Evolutionary conservation across 1,284 basidiomycete genomes (phyloP).

Genomic region (Entoloma clypeatum): DNA sequence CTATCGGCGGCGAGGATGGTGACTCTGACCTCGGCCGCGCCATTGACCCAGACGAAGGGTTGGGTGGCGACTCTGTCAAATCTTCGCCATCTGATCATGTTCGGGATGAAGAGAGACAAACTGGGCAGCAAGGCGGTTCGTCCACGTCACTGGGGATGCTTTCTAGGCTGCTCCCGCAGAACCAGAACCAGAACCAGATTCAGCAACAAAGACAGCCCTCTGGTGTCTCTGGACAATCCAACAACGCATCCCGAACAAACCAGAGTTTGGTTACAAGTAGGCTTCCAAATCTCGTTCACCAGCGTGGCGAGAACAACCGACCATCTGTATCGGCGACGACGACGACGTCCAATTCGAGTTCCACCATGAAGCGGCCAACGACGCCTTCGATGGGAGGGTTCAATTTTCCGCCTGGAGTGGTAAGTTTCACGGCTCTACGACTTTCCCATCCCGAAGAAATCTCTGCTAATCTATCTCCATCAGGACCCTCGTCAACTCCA

Average conservation of each 20-base stretch:
- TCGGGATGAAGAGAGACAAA: neutral
- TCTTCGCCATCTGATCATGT: neutral
- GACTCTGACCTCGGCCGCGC: slow-evolving; percentile 13
- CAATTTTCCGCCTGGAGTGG: slow-evolving; percentile 47
- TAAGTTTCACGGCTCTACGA: slow-evolving; percentile 22
- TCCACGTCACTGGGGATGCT: slow-evolving; percentile 12
- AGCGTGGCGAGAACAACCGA: slow-evolving; percentile 15
- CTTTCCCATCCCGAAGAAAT: neutral
- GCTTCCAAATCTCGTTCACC: slow-evolving; percentile 19
- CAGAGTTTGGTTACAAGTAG: neutral
- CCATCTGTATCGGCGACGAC: slow-evolving; percentile 12
- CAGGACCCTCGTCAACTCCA: slow-evolving; percentile 20
- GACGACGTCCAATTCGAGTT: slow-evolving; percentile 7
- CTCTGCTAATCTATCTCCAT: neutral
- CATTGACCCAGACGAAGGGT: slow-evolving; percentile 5
- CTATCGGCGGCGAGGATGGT: slow-evolving; percentile 44
- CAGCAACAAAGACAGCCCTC: slow-evolving; percentile 8
- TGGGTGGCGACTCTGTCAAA: neutral
- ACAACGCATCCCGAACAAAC: slow-evolving; percentile 6
- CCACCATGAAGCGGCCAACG: slow-evolving; percentile 21
- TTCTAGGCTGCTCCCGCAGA: slow-evolving; percentile 20
- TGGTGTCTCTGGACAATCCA: too few relatives aligned
- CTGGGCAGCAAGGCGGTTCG: slow-evolving; percentile 7
- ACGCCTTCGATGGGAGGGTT: slow-evolving; percentile 49
- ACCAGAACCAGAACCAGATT: slow-evolving; percentile 19